A percentile compares a stretch with the other conserved stretches of the same genome.
Conservation (phyloP, 106 monocot genomes). For the Dioscorea alata region DNA sequence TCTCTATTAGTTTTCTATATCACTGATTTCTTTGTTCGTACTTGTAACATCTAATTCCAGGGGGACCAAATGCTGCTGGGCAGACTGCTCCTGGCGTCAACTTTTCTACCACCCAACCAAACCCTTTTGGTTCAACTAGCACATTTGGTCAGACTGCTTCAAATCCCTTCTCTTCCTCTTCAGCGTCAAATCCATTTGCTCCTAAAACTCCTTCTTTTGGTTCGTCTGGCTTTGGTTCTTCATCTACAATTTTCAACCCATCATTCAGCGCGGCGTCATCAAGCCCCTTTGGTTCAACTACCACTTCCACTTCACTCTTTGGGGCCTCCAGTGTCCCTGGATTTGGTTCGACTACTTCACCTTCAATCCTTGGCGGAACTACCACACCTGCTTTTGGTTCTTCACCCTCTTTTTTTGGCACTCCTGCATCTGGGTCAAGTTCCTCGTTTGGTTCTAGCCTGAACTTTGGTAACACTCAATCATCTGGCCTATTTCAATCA, state of each 20-base stretch:
- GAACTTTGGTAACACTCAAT: constrained; percentile 66
- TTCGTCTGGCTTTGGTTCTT: constrained; percentile 60
- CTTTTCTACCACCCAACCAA: constrained; percentile 41
- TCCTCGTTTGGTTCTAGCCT: constrained; percentile 62
- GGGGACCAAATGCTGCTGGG: constrained; percentile 63
- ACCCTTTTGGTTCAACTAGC: constrained; percentile 63
- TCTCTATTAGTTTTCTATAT: not conserved
- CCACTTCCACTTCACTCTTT: constrained; percentile 58
- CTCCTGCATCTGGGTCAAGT: constrained; percentile 41
- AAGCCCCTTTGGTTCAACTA: constrained; percentile 61
- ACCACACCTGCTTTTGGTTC: constrained; percentile 52
- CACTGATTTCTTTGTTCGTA: not conserved
- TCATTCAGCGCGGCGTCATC: constrained; percentile 57
- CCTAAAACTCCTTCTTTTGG: constrained; percentile 59
- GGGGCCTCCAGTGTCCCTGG: constrained; percentile 26
- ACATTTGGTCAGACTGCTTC: constrained; percentile 69
- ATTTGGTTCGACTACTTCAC: constrained; percentile 47
- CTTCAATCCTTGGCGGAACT: constrained; percentile 51
- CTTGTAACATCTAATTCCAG: constrained; percentile 22
- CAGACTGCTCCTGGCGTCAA: constrained; percentile 33
- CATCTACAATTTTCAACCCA: constrained; percentile 52
- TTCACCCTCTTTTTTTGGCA: constrained; percentile 46
- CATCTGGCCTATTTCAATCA: constrained; percentile 75
- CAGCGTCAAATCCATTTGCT: constrained; percentile 58
- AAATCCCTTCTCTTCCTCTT: constrained; percentile 47